Evolutionary conservation across 1,284 basidiomycete genomes (phyloP), one percentile per base, ranked within the genome.

Genomic region (Tilletia walkeri): DNA sequence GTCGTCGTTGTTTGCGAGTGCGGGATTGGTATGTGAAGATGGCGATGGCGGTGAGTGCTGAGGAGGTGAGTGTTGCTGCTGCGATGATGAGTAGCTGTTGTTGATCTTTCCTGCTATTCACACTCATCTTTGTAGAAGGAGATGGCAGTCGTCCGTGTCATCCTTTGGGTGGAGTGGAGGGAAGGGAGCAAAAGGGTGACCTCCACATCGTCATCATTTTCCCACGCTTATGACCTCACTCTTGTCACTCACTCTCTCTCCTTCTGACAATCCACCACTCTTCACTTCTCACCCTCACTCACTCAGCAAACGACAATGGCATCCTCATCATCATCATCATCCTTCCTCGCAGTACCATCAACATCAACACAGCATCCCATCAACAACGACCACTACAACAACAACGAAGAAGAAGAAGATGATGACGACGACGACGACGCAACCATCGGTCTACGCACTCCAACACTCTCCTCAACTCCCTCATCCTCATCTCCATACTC

Each of bases 1-100:
- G 20, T 24, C 67, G 34, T 30, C 48, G 7, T 20, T 38, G 38
- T 18, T 53, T 49, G 24, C 67, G 53, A 4, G 39, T 24, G 67
- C n/a, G 39, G 0, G 67, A 54, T 41, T 67, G 67, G 48, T 39
- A 63, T 0, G 59, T 38, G 59, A 38, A 63, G 59, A 63, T 63
- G 59, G 59, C 30, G 30, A 39, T 18, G 34, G 59, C 34, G 9
- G 59, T 63, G 30, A 63, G 59, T 34, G 59, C 59, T 6, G 34
- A 38, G 59, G 59, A 38, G 9, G 59, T 34, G 16, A 63, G 30
- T 4, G 14, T 20, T 45, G 41, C 41, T 14, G 41, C 41, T 45
- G 41, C 41, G 6, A 30, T 2, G 24, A 30, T 30, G 24, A 30
- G 1, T 30, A 30, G 41, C 41, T 45, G 41, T 14, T 45, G 41